These are phyloP conservation scores for Cladosporium colombiae DNA, from an alignment of 2,329 filamentous ascomycete species.

Conservation along the genomic window DNA sequence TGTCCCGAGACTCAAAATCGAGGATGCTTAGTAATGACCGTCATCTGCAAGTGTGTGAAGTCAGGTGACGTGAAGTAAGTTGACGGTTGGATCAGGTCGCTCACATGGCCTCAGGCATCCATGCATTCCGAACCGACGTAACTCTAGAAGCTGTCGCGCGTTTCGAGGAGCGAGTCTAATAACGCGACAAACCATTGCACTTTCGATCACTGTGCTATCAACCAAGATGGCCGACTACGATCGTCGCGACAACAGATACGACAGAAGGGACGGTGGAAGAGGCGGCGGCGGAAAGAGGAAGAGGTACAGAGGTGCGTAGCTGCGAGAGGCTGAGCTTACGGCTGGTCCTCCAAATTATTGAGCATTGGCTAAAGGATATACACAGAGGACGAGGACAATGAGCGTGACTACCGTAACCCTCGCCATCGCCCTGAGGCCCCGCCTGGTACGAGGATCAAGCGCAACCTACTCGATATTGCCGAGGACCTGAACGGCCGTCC, in stretches of 20 bases:
- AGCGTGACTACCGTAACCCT: conserved; percentile 72
- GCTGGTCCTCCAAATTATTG: background rate
- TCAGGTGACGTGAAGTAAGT: background rate
- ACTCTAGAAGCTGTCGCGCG: conserved; percentile 11
- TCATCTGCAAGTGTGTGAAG: background rate
- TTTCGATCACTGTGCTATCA: background rate
- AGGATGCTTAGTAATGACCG: background rate
- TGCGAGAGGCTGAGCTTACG: background rate
- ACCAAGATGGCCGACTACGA: conserved; percentile 19
- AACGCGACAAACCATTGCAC: conserved; percentile 10
- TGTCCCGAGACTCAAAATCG: background rate
- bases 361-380: conserved; percentile 4
- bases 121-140: conserved; percentile 1
- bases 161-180: conserved; percentile 8
- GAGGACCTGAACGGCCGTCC: conserved; percentile 70
- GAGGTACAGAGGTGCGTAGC: conserved; percentile 14
- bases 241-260: conserved; percentile 16
- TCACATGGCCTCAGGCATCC: background rate
- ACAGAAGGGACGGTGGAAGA: background rate
- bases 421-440: conserved; percentile 71
- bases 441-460: conserved; percentile 67
- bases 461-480: conserved; percentile 76
- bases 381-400: conserved; percentile 74
- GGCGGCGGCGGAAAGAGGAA: conserved; percentile 16
- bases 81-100: background rate